These are phyloP conservation scores for Spinacia oleracea DNA, from an alignment of 179 eudicot species.

Conservation along the genomic window DNA sequence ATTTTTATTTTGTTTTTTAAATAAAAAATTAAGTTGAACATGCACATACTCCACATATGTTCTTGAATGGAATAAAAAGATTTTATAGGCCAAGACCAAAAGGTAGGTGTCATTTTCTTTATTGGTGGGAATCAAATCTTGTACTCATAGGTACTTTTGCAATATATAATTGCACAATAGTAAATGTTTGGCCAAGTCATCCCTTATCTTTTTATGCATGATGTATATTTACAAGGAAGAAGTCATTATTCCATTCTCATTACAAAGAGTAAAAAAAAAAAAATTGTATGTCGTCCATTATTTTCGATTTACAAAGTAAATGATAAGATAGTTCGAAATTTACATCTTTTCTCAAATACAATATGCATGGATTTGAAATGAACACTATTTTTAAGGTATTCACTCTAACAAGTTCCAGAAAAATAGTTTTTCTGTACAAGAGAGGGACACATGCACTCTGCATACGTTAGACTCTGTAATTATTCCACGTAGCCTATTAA, in stretches of 20 bases:
- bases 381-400: no score
- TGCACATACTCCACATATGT: neutral
- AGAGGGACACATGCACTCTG: neutral
- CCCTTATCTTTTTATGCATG: neutral
- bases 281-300: neutral
- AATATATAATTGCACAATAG: constrained; percentile 23
- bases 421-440: neutral
- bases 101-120: constrained; percentile 24
- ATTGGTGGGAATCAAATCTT: constrained; percentile 32
- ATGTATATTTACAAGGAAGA: neutral
- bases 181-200: constrained; percentile 19
- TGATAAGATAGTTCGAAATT: neutral
- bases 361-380: neutral
- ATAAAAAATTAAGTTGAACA: constrained; percentile 1
- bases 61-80: constrained; percentile 7
- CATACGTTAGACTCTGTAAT: neutral
- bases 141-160: constrained; percentile 23
- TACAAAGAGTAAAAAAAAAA: neutral
- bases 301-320: neutral
- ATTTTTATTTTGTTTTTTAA: neutral
- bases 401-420: neutral
- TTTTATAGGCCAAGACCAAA: constrained; percentile 5
- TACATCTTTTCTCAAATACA: neutral
- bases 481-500: constrained; percentile 8
- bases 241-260: neutral